phyloP scores from a whole-genome alignment of 148 eudicot genomes.

The Euryodendron excelsum region DNA sequence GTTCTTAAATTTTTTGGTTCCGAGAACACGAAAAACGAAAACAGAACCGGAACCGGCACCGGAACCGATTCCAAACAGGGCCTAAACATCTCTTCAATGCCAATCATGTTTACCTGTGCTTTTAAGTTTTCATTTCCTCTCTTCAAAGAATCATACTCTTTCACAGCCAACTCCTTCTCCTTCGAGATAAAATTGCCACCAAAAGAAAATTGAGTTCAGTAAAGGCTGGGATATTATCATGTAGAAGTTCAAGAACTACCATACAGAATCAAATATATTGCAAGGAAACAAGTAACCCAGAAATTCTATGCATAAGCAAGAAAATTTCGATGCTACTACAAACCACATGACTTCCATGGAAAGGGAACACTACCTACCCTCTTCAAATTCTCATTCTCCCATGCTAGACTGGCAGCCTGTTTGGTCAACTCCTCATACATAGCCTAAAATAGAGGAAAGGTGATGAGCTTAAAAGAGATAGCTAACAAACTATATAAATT shows the following conservation, averaged over 20 bases:
- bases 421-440: slow-evolving; percentile 52
- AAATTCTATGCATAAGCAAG: not conserved
- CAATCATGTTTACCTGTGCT: slow-evolving; percentile 41
- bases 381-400: slow-evolving; percentile 64
- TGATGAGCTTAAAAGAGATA: not conserved
- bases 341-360: not conserved
- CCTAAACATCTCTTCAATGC: not conserved
- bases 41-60: too few species aligned
- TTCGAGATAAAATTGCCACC: slow-evolving; percentile 19
- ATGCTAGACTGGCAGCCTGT: slow-evolving; percentile 50
- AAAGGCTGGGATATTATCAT: not conserved
- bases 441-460: slow-evolving; percentile 38
- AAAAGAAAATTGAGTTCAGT: not conserved
- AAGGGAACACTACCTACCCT: slow-evolving; percentile 31
- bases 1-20: too few species aligned
- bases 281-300: not conserved
- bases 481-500: not conserved
- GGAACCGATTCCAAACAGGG: too few species aligned
- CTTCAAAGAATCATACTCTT: slow-evolving; percentile 50
- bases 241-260: not conserved
- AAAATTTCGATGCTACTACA: not conserved
- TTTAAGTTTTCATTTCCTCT: slow-evolving; percentile 47
- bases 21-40: too few species aligned
- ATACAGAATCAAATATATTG: not conserved
- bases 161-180: slow-evolving; percentile 53